Percentiles rank a stretch among this genome's conserved stretches.
Evolutionary conservation across 108 stramenopile genomes (phyloP).

Genomic region (Epithemia pelagica): DNA sequence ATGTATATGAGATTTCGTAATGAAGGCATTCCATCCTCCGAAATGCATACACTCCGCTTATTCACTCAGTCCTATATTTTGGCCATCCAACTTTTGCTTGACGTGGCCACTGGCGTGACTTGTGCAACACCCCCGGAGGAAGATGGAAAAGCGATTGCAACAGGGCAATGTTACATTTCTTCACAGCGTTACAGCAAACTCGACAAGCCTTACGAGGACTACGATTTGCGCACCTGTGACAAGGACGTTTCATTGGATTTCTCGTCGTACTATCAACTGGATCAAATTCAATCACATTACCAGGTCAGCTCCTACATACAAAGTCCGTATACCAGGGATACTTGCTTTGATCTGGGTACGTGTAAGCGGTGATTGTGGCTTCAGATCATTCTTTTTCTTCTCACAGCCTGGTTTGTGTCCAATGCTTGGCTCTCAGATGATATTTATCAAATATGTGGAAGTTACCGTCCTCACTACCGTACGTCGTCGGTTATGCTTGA

Average conservation of each 20-base stretch:
- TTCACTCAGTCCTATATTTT: background rate
- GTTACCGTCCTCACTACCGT: conserved; percentile 77
- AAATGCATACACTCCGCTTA: background rate
- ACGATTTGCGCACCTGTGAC: background rate
- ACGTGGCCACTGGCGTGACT: background rate
- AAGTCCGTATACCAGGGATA: conserved; percentile 28
- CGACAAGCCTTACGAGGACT: background rate
- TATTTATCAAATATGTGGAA: conserved; percentile 64
- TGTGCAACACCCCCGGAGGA: background rate
- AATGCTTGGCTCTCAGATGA: background rate
- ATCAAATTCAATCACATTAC: conserved; percentile 19
- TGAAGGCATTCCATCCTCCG: background rate
- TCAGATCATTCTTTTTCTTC: too few species aligned
- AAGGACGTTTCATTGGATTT: background rate
- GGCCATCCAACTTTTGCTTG: background rate
- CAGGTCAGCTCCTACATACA: conserved; percentile 27
- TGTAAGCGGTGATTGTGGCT: too few species aligned
- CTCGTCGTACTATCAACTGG: background rate
- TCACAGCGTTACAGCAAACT: background rate
- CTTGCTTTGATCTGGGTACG: conserved; percentile 60
- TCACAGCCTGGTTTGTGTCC: background rate
- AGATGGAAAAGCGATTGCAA: background rate
- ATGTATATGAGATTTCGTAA: background rate
- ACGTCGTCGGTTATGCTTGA: too few species aligned
- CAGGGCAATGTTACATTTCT: background rate